Evolutionary conservation across 2,329 filamentous ascomycete species (phyloP).

Genomic region (Blumeriella jaapii): DNA sequence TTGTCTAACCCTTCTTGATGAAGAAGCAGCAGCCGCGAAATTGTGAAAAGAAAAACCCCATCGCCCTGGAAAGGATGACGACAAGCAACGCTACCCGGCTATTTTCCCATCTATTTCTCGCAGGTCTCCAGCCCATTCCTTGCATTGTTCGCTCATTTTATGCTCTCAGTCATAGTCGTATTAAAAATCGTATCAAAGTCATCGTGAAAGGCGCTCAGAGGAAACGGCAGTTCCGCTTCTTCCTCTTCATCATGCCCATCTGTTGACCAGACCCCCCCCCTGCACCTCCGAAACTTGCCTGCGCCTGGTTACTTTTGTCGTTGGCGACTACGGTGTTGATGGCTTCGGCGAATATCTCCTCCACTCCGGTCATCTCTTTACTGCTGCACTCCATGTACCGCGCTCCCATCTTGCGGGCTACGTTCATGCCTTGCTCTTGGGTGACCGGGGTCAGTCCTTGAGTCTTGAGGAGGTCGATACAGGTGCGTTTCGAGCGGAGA

Average conservation of each 20-base stretch:
- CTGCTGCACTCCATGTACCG: conserved; percentile 97
- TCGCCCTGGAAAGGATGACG: conserved; percentile 9
- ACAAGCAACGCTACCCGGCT: conserved; percentile 15
- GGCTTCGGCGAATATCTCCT: conserved; percentile 89
- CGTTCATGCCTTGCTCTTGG: conserved; percentile 73
- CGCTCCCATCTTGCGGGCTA: conserved; percentile 88
- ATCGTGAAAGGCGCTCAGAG: conserved; percentile 37
- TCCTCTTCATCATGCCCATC: conserved; percentile 50
- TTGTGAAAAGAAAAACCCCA: conserved; percentile 11
- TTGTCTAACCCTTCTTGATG: conserved; percentile 19
- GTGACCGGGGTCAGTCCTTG: conserved; percentile 94
- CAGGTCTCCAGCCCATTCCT: conserved; percentile 13
- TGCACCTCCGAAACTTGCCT: conserved; percentile 5
- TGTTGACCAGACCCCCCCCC: conserved; percentile 11
- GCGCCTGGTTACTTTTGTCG: conserved; percentile 47
- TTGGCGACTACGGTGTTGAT: conserved; percentile 83
- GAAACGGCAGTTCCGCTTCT: conserved; percentile 75
- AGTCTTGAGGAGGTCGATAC: conserved; percentile 97
- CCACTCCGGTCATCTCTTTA: conserved; percentile 92
- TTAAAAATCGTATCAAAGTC: conserved; percentile 22
- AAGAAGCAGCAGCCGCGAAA: conserved; percentile 16
- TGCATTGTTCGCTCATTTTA: conserved; percentile 18
- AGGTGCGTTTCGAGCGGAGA: conserved; percentile 86
- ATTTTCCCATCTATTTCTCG: conserved; percentile 12
- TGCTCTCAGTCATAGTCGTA: conserved; percentile 25